A percentile compares a stretch with the other conserved stretches of the same genome.
These are phyloP conservation scores for Lasiosphaeria ovina DNA, from an alignment of 495 filamentous ascomycete species.

Conservation along the genomic window DNA sequence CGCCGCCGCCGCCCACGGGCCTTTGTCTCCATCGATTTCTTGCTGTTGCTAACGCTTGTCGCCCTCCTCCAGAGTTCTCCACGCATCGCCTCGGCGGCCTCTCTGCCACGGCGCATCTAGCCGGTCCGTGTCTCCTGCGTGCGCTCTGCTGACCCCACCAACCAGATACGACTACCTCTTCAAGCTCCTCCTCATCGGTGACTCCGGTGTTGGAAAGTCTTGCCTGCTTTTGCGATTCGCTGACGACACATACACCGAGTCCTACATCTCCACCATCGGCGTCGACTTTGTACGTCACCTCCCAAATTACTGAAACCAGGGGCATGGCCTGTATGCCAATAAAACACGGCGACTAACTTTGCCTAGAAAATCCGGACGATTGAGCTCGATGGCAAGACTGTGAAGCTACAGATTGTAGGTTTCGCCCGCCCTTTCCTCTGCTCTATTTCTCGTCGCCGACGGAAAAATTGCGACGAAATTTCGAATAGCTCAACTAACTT, in stretches of 20 bases:
- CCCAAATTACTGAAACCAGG: background rate
- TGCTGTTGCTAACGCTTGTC: conserved; percentile 20
- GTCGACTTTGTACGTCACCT: conserved; percentile 85
- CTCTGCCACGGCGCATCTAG: background rate
- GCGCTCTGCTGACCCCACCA: conserved; percentile 10
- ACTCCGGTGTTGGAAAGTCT: conserved; percentile 99
- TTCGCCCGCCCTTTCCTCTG: background rate
- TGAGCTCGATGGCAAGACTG: conserved; percentile 98
- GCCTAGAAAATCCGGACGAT: conserved; percentile 98
- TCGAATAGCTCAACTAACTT: conserved; percentile 10
- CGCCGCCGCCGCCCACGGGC: background rate
- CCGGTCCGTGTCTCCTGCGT: background rate
- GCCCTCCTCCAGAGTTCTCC: conserved; percentile 27
- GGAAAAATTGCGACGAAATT: background rate
- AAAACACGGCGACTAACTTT: conserved; percentile 18
- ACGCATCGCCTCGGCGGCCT: conserved; percentile 9
- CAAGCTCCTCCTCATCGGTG: conserved; percentile 99
- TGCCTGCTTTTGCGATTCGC: conserved; percentile 96
- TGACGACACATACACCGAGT: conserved; percentile 99
- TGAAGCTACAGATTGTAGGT: conserved; percentile 98
- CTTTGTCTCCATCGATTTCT: conserved; percentile 11
- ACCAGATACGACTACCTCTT: conserved; percentile 99
- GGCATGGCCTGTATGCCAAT: conserved; percentile 15
- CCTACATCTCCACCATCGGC: conserved; percentile 98
- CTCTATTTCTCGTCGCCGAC: background rate